Evolutionary conservation across 768 basidiomycete species (phyloP).

Genomic region (Mycena amicta): DNA sequence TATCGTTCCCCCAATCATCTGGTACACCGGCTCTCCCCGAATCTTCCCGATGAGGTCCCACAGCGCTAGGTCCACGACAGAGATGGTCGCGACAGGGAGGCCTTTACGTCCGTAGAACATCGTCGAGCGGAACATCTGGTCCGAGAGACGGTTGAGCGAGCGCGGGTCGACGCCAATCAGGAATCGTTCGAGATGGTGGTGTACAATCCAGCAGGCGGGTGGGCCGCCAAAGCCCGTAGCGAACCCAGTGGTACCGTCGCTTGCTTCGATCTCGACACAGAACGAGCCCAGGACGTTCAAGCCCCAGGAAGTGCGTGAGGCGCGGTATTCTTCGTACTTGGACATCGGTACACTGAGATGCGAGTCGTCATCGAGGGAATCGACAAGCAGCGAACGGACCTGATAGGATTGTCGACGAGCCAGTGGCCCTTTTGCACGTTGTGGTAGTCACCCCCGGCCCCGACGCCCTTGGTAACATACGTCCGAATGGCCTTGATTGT

Average conservation of each 20-base stretch:
- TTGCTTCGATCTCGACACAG: constrained; percentile 31
- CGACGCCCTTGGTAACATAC: constrained; percentile 25
- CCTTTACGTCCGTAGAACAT: constrained; percentile 36
- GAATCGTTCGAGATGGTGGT: constrained; percentile 32
- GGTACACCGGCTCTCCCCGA: constrained; percentile 33
- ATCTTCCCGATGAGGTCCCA: constrained; percentile 35
- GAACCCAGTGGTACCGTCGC: constrained; percentile 33
- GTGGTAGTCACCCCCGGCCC: constrained; percentile 28
- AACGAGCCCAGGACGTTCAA: constrained; percentile 34
- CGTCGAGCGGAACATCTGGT: constrained; percentile 34
- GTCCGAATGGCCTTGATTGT: constrained; percentile 28
- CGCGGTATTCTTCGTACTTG: constrained; percentile 30
- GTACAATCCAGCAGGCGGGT: constrained; percentile 35
- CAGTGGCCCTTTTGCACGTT: constrained; percentile 28
- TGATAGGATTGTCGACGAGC: constrained; percentile 30
- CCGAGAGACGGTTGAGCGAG: constrained; percentile 31
- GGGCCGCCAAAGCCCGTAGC: constrained; percentile 35
- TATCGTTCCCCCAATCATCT: constrained; percentile 34
- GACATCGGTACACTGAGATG: constrained; percentile 26
- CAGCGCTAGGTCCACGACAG: constrained; percentile 33
- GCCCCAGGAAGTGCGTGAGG: constrained; percentile 31
- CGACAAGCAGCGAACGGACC: constrained; percentile 10
- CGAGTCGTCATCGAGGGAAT: not conserved
- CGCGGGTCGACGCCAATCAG: constrained; percentile 33
- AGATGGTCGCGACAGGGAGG: constrained; percentile 33